These are phyloP conservation scores for Aschersonia sp. DNA, from an alignment of 2,329 filamentous ascomycete genomes.

Conservation along the genomic window DNA sequence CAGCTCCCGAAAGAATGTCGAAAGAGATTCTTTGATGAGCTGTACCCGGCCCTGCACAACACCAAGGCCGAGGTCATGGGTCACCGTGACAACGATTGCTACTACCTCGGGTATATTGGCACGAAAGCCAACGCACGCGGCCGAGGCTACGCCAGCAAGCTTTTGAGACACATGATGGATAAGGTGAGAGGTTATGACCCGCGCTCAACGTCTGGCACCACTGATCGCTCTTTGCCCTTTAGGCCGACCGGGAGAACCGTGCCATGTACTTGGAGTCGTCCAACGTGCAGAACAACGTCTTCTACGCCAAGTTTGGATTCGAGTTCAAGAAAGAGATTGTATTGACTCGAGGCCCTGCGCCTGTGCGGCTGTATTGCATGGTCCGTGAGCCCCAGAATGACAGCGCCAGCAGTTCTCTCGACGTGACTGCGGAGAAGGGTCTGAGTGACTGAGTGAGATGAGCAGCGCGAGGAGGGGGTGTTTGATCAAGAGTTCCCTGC, in stretches of 20 bases:
- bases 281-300: slow-evolving; percentile 49
- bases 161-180: slow-evolving; percentile 55
- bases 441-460: background rate
- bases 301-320: slow-evolving; percentile 68
- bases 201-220: background rate
- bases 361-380: slow-evolving; percentile 65
- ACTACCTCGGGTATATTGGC: slow-evolving; percentile 75
- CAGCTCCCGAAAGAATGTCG: slow-evolving; percentile 59
- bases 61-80: slow-evolving; percentile 59
- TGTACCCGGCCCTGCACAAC: slow-evolving; percentile 59
- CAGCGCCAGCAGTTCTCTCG: slow-evolving; percentile 6
- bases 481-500: too few relatives aligned
- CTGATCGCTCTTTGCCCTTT: background rate
- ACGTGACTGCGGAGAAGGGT: slow-evolving; percentile 1
- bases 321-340: slow-evolving; percentile 47
- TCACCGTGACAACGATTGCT: slow-evolving; percentile 49
- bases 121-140: slow-evolving; percentile 57
- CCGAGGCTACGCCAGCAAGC: slow-evolving; percentile 56
- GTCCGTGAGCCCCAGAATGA: slow-evolving; percentile 50
- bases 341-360: slow-evolving; percentile 40
- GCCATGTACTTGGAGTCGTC: slow-evolving; percentile 71
- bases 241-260: slow-evolving; percentile 54
- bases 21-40: slow-evolving; percentile 62
- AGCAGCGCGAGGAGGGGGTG: background rate
- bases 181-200: slow-evolving; percentile 26